Evolutionary conservation across 2,329 filamentous ascomycete species (phyloP), one percentile per base, ranked within the genome.

Genomic region (Alternaria dauci): DNA sequence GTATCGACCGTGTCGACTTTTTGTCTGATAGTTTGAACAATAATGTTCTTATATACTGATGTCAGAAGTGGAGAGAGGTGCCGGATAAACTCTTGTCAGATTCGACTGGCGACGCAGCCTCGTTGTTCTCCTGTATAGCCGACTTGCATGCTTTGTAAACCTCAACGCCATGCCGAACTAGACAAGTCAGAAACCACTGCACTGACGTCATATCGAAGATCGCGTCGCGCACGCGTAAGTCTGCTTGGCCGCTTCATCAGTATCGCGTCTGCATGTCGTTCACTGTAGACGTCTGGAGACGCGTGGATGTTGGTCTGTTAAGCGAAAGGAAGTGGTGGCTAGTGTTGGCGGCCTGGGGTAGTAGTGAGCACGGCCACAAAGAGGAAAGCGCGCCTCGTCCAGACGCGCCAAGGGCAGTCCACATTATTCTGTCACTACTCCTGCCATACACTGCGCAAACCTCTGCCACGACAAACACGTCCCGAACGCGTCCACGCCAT

Each of bases 201-300:
- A 0, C 77, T 59, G 57, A 59, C 57, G 57, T 59, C 43, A 59
- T 60, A 18, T 42, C 25, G 3, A 16, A 55, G 28, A 28, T 42
- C 25, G 46, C 41, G 58, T 60, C 26, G 34, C 32, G 20, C n/a
- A 34, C 58, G 52, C 52, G 43, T 41, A 7, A 5, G 7, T 28
- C 30, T 16, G 7, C n/a, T n/a, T 18, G 5, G 1, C 12, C n/a
- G 8, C 12, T 18, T 16, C 8, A 5, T 6, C n/a, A 12, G 14
- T 23, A 18, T 18, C 18, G 30, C 5, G 23, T 44, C 20, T 48
- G 14, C 18, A 14, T 25, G 5, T 7, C 18, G 5, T 8, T 23
- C 11, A 14, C n/a, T 18, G 16, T 9, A 28, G 32, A 2, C 16
- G 11, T 9, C 11, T 36, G 39, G 18, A 9, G 7, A 58, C 54